A percentile compares a stretch with the other conserved stretches of the same genome.
Evolutionary conservation across 2,329 filamentous ascomycete species (phyloP).

Genomic region (Fonsecaea monophora): DNA sequence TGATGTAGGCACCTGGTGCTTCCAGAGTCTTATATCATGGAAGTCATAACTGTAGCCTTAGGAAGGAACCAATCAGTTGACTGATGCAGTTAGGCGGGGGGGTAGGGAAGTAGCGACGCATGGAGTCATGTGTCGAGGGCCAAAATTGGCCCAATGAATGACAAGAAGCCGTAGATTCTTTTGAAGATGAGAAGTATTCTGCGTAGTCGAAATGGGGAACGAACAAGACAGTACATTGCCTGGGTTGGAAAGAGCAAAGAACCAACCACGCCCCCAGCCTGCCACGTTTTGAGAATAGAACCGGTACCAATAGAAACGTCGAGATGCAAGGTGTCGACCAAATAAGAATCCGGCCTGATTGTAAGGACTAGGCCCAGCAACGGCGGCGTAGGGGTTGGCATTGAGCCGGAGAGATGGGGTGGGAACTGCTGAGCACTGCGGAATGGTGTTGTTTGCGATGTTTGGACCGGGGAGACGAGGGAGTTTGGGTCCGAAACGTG

Average conservation of each 20-base stretch:
- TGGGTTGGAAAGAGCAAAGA: constrained; percentile 17
- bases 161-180: constrained; percentile 13
- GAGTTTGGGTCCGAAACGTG: constrained; percentile 36
- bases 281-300: constrained; percentile 27
- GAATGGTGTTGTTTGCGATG: not conserved
- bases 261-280: constrained; percentile 19
- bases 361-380: constrained; percentile 23
- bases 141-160: constrained; percentile 26
- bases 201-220: constrained; percentile 22
- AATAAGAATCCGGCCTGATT: constrained; percentile 31
- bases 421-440: not conserved
- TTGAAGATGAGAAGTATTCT: constrained; percentile 23
- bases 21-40: constrained; percentile 30
- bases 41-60: constrained; percentile 34
- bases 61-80: constrained; percentile 31
- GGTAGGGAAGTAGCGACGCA: constrained; percentile 12
- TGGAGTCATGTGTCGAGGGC: constrained; percentile 28
- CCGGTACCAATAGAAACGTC: constrained; percentile 29
- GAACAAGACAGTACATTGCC: constrained; percentile 20
- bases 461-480: constrained; percentile 3
- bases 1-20: constrained; percentile 27
- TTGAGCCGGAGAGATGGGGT: not conserved
- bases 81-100: constrained; percentile 22
- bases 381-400: constrained; percentile 10
- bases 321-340: constrained; percentile 19